These are phyloP conservation scores for Eimeria acervulina DNA, from an alignment of 169 alveolate genomes.

Conservation along the genomic window DNA sequence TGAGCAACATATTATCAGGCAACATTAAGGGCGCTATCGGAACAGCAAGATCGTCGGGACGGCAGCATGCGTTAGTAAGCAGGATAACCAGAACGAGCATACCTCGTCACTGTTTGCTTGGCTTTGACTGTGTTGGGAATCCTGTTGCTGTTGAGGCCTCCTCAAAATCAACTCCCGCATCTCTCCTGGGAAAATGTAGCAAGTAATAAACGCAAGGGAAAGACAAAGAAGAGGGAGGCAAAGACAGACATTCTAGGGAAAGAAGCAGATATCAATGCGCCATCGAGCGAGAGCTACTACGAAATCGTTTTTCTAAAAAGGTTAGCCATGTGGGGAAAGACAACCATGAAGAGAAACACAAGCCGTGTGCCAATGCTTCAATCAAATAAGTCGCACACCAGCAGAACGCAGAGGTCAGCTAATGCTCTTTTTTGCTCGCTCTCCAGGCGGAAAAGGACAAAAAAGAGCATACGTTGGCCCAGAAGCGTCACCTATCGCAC, in stretches of 20 bases:
- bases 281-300: neutral
- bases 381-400: neutral
- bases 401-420: neutral
- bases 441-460: neutral
- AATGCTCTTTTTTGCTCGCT: too few relatives aligned
- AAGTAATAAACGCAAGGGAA: neutral
- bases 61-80: neutral
- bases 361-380: neutral
- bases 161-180: constrained; percentile 92
- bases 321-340: neutral
- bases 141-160: constrained; percentile 85
- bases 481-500: neutral
- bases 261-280: neutral
- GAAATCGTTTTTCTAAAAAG: neutral
- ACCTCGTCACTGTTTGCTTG: constrained; percentile 44
- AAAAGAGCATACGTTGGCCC: neutral
- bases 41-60: neutral
- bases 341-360: neutral
- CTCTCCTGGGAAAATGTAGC: constrained; percentile 56
- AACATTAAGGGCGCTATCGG: neutral
- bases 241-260: neutral
- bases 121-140: neutral
- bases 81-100: neutral
- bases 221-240: neutral
- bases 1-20: neutral